A percentile compares a stretch with the other conserved stretches of the same genome.
Evolutionary conservation across 768 basidiomycete genomes (phyloP).

Genomic region (Collybiopsis confluens): DNA sequence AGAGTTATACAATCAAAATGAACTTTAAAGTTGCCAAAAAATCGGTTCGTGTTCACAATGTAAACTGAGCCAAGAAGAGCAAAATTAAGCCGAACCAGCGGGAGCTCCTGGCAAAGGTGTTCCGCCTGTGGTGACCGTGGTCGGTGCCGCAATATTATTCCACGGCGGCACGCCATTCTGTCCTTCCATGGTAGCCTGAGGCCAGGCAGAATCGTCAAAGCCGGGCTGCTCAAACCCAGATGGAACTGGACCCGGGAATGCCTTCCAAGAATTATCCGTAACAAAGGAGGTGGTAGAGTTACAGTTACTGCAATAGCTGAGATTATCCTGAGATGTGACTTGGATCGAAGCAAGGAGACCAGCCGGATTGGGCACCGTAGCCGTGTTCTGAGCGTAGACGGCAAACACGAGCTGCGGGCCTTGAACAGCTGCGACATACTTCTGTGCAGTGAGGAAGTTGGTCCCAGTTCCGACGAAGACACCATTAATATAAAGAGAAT

Average conservation of each 20-base stretch:
- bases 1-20: no score
- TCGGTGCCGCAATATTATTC: not conserved
- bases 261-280: conserved; percentile 2
- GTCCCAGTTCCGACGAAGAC: conserved; percentile 13
- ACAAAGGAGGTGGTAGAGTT: not conserved
- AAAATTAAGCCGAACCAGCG: not conserved
- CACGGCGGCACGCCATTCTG: not conserved
- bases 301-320: not conserved
- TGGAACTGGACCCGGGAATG: not conserved
- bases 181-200: conserved; percentile 1
- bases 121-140: not conserved
- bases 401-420: conserved; percentile 3
- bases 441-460: not conserved
- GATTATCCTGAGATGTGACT: not conserved
- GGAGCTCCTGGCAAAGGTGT: conserved; percentile 5
- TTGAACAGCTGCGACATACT: not conserved
- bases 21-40: no score
- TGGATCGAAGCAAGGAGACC: conserved; percentile 8
- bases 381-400: conserved; percentile 2
- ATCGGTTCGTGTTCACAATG: no score
- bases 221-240: conserved; percentile 2
- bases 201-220: conserved; percentile 9
- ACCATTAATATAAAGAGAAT: conserved; percentile 25
- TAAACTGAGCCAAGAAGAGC: no score
- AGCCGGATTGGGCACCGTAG: conserved; percentile 7